These are phyloP conservation scores for Mycena albidolilacea DNA, from an alignment of 768 basidiomycete species.

Conservation along the genomic window DNA sequence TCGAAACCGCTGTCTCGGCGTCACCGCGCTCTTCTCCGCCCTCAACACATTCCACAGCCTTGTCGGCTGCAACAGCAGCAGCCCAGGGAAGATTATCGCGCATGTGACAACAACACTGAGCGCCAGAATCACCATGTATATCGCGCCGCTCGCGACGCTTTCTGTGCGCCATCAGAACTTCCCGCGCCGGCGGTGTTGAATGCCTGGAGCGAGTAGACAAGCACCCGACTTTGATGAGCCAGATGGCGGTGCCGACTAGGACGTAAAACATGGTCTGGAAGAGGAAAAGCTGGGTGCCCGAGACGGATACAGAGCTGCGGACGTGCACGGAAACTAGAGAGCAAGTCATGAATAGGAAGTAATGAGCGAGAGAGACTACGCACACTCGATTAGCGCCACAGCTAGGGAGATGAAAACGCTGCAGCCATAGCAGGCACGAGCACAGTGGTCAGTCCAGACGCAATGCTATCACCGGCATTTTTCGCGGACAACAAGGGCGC, in stretches of 20 bases:
- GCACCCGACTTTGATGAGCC: slow-evolving; percentile 76
- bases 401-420: slow-evolving; percentile 73
- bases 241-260: slow-evolving; percentile 66
- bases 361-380: slow-evolving; percentile 44
- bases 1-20: slow-evolving; percentile 85
- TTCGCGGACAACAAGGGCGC: slow-evolving; percentile 60
- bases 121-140: slow-evolving; percentile 78
- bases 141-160: slow-evolving; percentile 76
- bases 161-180: slow-evolving; percentile 45
- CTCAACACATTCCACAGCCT: slow-evolving; percentile 71
- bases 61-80: slow-evolving; percentile 80
- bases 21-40: slow-evolving; percentile 72
- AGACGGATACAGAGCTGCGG: slow-evolving; percentile 75
- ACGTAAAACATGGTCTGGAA: slow-evolving; percentile 78
- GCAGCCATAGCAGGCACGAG: slow-evolving; percentile 78
- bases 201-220: slow-evolving; percentile 77
- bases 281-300: slow-evolving; percentile 69
- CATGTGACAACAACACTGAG: slow-evolving; percentile 72
- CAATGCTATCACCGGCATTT: slow-evolving; percentile 55
- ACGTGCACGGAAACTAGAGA: slow-evolving; percentile 65
- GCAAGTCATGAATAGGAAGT: background rate
- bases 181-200: slow-evolving; percentile 55
- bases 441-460: slow-evolving; percentile 75
- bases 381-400: slow-evolving; percentile 69
- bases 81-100: slow-evolving; percentile 78